Conservation (phyloP, 2,329 filamentous ascomycete species). For the Pleoardoris graminearum region DNA sequence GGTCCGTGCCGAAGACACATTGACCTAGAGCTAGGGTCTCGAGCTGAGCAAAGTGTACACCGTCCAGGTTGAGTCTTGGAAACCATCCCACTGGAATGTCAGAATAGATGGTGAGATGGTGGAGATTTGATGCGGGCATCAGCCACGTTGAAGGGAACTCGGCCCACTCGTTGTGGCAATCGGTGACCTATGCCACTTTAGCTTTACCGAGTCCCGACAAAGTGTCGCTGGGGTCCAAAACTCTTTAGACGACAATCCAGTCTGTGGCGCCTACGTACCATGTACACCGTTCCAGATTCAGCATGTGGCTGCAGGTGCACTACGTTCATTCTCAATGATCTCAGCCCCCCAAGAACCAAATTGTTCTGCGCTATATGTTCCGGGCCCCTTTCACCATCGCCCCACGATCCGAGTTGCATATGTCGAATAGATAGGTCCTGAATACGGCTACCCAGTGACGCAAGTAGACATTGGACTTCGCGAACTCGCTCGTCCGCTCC, state of each 20-base stretch:
- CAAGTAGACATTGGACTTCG: neutral
- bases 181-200: neutral
- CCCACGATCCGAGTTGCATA: neutral
- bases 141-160: constrained; percentile 6
- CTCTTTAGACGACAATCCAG: neutral
- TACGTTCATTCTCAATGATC: constrained; percentile 9
- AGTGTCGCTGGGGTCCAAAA: too few relatives aligned
- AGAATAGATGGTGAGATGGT: constrained; percentile 11
- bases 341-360: neutral
- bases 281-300: neutral
- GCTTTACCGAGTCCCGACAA: neutral
- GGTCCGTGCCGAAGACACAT: constrained; percentile 8
- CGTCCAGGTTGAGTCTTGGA: constrained; percentile 11
- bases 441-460: neutral
- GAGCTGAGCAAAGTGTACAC: constrained; percentile 10
- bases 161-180: constrained; percentile 3
- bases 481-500: neutral
- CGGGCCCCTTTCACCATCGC: neutral
- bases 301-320: constrained; percentile 2
- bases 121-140: constrained; percentile 4
- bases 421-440: neutral
- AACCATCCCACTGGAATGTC: constrained; percentile 10
- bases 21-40: constrained; percentile 9
- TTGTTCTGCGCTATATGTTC: neutral
- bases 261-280: neutral